Evolutionary conservation across 441 rosid species (phyloP).

Genomic region (Gossypium aridum): DNA sequence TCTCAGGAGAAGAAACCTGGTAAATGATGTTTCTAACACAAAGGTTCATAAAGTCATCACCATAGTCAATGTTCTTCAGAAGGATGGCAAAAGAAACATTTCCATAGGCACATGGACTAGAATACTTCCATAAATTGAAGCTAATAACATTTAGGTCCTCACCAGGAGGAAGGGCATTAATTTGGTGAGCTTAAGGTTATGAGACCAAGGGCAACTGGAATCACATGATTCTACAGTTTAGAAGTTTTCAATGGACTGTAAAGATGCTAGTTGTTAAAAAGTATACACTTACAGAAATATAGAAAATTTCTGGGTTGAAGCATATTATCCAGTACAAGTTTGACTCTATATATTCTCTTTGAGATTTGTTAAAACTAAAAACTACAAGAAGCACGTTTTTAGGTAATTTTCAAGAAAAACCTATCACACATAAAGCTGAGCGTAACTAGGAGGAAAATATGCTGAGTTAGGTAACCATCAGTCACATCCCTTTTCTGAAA

Average conservation of each 20-base stretch:
- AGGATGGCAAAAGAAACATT: background rate
- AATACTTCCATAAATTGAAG: background rate
- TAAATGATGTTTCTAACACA: background rate
- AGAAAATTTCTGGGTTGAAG: background rate
- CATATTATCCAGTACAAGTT: background rate
- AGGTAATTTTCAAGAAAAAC: background rate
- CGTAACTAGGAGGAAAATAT: background rate
- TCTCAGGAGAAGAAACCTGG: background rate
- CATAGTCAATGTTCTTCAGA: background rate
- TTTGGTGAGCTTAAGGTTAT: background rate
- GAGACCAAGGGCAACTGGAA: constrained; percentile 1
- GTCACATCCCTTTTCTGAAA: background rate
- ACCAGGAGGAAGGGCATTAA: background rate
- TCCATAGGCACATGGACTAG: background rate
- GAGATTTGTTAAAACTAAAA: background rate
- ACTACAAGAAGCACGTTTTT: background rate
- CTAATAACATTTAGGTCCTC: background rate
- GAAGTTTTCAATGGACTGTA: background rate
- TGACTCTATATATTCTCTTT: background rate
- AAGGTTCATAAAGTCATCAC: background rate
- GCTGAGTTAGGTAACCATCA: background rate
- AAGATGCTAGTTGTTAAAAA: background rate
- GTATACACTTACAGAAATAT: background rate
- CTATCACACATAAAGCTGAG: background rate
- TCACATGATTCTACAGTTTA: background rate